Evolutionary conservation across 148 eudicot genomes (phyloP), one percentile per base, ranked within the genome.

Genomic region (Fagopyrum esculentum): DNA sequence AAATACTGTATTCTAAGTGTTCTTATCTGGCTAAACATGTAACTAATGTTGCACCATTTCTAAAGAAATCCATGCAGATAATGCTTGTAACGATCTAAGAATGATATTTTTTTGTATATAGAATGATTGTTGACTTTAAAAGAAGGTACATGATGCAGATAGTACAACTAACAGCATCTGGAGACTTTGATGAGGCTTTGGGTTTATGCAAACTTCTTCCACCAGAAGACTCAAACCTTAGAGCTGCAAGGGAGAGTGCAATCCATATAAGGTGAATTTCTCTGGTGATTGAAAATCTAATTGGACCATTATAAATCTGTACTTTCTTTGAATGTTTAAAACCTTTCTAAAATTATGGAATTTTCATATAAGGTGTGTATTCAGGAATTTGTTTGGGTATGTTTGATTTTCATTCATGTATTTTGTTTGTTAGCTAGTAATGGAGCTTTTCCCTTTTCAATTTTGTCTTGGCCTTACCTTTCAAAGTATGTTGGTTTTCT

Each of bases 161-260:
- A 73, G 98, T 96, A 75, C 99, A 96, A 80, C 78, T 96, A 79
- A 96, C 99, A 77, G 99, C 99, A 81, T 96, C 99, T 72, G 99
- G 98, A 51, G 84, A 90, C 82, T 96, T 96, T 81, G 99, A 96
- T 80, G 98, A 96, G 82, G 99, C 99, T 29, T 76, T 96, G 84
- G 87, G 95, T 73, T 85, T 96, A 81, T 96, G 99, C 81, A 96
- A 89, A 83, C 83, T 96, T 80, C 97, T 96, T 74, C 99, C 99
- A 59, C 89, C 85, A 17, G 99, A 96, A 84, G 99, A 96, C 84
- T 90, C 99, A 74, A 92, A 86, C 80, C 97, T 96, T 56, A 85
- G 97, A 86, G 91, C 98, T 76, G 84, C 98, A 77, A 96, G 91
- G 85, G 99, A 96, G 89, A 93, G 96, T 81, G 87, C 99, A 74